phyloP scores from a whole-genome alignment of 345 rosid genomes.

The Camelina sativa region DNA sequence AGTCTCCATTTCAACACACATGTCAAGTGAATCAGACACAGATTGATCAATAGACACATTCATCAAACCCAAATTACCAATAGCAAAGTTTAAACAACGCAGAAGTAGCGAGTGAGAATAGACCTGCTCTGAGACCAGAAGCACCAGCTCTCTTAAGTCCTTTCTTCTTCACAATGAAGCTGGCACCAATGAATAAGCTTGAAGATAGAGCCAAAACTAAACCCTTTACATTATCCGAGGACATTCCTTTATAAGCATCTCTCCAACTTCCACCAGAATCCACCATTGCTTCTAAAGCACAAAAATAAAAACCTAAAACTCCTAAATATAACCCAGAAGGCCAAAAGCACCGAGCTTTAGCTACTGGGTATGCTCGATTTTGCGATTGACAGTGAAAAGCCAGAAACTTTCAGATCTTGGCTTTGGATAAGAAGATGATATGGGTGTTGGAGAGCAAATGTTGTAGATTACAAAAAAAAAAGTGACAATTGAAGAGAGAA shows the following conservation, averaged over 20 bases:
- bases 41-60: not conserved
- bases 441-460: constrained; percentile 2
- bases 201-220: constrained; percentile 74
- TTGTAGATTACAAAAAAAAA: constrained; percentile 12
- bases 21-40: not conserved
- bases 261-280: constrained; percentile 43
- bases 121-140: constrained; percentile 74
- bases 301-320: not conserved
- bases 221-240: constrained; percentile 72
- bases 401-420: constrained; percentile 24
- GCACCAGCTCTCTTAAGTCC: constrained; percentile 74
- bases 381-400: not conserved
- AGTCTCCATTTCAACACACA: constrained; percentile 2
- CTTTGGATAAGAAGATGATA: not conserved
- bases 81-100: not conserved
- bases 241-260: constrained; percentile 62
- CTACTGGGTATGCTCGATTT: constrained; percentile 22
- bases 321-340: not conserved
- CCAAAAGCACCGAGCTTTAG: constrained; percentile 4
- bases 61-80: not conserved
- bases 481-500: not conserved
- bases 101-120: not conserved
- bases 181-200: constrained; percentile 76
- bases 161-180: constrained; percentile 80
- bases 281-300: constrained; percentile 27